Conservation (phyloP, 2,329 filamentous ascomycete genomes). For the Tolypocladium cylindrosporum region DNA sequence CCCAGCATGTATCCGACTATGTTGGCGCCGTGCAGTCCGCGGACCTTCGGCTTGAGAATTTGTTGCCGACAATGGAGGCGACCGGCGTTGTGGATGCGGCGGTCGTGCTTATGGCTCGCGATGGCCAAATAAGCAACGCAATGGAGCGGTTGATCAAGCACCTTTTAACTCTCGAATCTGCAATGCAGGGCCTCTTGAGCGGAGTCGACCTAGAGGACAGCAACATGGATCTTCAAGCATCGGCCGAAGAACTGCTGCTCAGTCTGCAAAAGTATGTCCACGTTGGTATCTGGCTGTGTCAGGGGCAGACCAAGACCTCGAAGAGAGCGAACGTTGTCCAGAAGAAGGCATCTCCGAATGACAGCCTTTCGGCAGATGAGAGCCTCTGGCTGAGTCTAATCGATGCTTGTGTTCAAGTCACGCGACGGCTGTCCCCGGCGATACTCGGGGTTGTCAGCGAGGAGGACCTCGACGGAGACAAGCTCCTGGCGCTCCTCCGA, state of each 20-base stretch:
- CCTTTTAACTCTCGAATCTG: conserved; percentile 67
- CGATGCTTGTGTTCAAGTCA: conserved; percentile 51
- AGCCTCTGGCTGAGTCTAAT: conserved; percentile 51
- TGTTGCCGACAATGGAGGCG: conserved; percentile 81
- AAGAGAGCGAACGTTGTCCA: conserved; percentile 35
- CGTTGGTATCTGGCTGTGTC: conserved; percentile 93
- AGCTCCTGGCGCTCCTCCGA: conserved; percentile 58
- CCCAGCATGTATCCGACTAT: conserved; percentile 75
- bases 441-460: conserved; percentile 27
- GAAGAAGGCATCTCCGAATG: conserved; percentile 31
- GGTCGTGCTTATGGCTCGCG: conserved; percentile 79
- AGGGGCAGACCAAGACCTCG: conserved; percentile 63
- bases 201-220: conserved; percentile 47
- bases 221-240: conserved; percentile 41
- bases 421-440: conserved; percentile 50
- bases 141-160: conserved; percentile 82
- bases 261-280: conserved; percentile 81
- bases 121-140: conserved; percentile 72
- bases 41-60: conserved; percentile 66
- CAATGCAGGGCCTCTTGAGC: conserved; percentile 64
- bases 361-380: conserved; percentile 43
- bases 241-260: conserved; percentile 63
- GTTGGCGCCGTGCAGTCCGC: conserved; percentile 65
- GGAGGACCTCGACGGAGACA: conserved; percentile 41
- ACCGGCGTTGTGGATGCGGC: conserved; percentile 88